Base-by-base conservation (phyloP, 306 rosid species). In the Castanospermum australe region DNA sequence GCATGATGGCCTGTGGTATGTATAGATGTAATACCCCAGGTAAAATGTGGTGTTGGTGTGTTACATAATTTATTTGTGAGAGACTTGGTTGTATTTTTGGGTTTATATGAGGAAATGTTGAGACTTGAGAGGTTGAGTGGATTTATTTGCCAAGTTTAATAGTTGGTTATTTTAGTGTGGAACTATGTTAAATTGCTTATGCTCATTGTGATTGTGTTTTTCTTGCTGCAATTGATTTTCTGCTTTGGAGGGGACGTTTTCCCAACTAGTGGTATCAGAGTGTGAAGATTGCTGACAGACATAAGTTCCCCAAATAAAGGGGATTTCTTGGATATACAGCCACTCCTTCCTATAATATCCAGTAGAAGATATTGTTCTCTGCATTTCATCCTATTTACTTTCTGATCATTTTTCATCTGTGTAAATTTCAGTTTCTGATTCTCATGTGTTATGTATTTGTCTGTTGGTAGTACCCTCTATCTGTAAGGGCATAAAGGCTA, bases 371-470 rank as follows among this genome's bases (percentile, higher is more conserved):
- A 51, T 10, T 70, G 57, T 33, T 28, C 21, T 54, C 35, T 51
- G 47, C 63, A 32, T n/a, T 33, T 71, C 63, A 8, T 47, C n/a
- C 12, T 2, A 36, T 48, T 20, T 21, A 30, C 15, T 35, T 36
- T 51, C 48, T 50, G 15, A 12, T 52, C 22, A 6, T 72, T 20
- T 41, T 66, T 65, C 32, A 20, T 50, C 56, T 32, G 48, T 67
- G 45, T 78, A 20, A 56, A 41, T 67, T 20, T 68, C 50, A 78
- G 60, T 47, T 42, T 78, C 75, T 78, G 39, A 57, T 59, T 69
- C 21, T 59, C 10, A 33, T 10, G 35, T 33, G 47, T 63, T 60
- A 15, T 17, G 15, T 64, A 50, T 63, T 33, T 76, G 41, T 36
- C 28, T 64, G 50, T 47, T 35, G 13, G 63, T 64, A 35, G 25